These are phyloP conservation scores for Ophiostoma piceae DNA, from an alignment of 2,329 filamentous ascomycete genomes.

Conservation along the genomic window DNA sequence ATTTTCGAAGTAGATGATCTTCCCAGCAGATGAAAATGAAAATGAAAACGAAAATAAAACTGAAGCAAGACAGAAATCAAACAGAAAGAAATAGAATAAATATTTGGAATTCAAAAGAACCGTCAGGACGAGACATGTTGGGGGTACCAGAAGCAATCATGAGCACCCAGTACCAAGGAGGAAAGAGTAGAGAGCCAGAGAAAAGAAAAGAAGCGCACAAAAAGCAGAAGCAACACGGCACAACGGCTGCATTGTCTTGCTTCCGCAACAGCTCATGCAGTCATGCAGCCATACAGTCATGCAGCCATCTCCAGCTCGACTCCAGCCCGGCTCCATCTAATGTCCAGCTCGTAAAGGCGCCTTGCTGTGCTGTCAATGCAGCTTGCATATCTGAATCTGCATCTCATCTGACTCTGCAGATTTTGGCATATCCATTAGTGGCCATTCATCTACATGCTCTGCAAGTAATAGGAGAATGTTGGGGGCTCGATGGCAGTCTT, in stretches of 20 bases:
- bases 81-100: neutral
- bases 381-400: neutral
- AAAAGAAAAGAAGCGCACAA: too few relatives aligned
- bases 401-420: neutral
- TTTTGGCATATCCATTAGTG: neutral
- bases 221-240: neutral
- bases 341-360: neutral
- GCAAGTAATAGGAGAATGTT: neutral
- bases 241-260: neutral
- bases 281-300: neutral
- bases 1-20: neutral
- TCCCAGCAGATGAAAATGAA: neutral
- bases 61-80: neutral
- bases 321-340: neutral
- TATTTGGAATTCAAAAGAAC: slow-evolving; percentile 1
- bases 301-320: neutral
- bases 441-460: neutral
- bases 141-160: neutral
- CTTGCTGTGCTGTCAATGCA: neutral
- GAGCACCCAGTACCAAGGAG: neutral
- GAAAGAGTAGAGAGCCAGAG: neutral
- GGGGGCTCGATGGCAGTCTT: neutral
- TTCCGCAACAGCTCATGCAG: neutral
- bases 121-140: slow-evolving; percentile 1
- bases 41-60: too few relatives aligned